phyloP scores from a whole-genome alignment of 2,329 filamentous ascomycete species.

The Geoglossum cookeanum region DNA sequence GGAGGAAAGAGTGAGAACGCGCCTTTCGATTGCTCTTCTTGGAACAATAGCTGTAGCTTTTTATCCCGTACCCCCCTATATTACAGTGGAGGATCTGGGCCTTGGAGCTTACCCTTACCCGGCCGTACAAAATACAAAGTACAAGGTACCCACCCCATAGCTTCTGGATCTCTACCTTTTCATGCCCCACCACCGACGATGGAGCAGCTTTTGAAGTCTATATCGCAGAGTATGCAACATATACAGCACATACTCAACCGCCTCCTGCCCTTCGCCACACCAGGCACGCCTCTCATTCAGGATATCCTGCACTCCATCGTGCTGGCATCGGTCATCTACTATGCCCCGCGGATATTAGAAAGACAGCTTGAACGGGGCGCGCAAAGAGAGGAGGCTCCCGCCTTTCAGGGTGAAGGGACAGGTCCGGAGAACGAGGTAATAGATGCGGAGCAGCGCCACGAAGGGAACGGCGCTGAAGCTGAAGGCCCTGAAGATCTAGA shows the following conservation, averaged over 20 bases:
- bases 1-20: neutral
- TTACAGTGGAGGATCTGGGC: too few species aligned
- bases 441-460: neutral
- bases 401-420: neutral
- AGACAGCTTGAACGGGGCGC: neutral
- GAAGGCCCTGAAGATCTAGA: conserved; percentile 2
- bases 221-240: neutral
- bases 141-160: too few species aligned
- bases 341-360: conserved; percentile 3
- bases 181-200: neutral
- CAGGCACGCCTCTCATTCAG: conserved; percentile 3
- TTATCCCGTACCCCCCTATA: too few species aligned
- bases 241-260: neutral
- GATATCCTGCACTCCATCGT: conserved; percentile 3
- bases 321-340: conserved; percentile 1
- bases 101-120: too few species aligned
- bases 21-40: too few species aligned
- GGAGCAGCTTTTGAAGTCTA: neutral
- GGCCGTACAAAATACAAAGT: too few species aligned
- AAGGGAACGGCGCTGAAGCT: neutral
- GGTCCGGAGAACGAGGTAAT: neutral
- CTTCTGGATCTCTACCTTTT: neutral
- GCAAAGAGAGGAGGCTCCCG: neutral
- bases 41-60: too few species aligned
- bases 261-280: conserved; percentile 1